Evolutionary conservation across 1,139 yeast species (phyloP).

Genomic region (Yamadazyma sp.): DNA sequence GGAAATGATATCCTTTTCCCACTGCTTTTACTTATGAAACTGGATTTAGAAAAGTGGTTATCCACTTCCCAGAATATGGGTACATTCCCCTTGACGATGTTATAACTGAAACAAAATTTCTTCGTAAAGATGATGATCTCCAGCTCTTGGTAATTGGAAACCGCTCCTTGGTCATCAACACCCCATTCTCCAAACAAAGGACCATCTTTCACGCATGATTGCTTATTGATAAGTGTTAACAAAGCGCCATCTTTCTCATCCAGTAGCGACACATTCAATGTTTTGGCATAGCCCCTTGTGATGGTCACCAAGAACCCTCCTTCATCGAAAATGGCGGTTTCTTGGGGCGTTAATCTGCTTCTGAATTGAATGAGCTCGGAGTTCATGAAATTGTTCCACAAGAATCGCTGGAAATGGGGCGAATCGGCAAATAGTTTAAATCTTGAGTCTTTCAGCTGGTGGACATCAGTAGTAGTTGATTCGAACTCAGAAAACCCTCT

Average conservation of each 20-base stretch:
- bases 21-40: constrained; percentile 38
- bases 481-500: constrained; percentile 30
- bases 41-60: constrained; percentile 38
- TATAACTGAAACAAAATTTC: constrained; percentile 54
- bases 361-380: constrained; percentile 61
- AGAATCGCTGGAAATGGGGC: constrained; percentile 53
- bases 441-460: constrained; percentile 2
- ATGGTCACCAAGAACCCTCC: constrained; percentile 60
- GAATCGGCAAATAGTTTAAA: constrained; percentile 41
- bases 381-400: constrained; percentile 67
- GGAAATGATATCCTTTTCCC: constrained; percentile 51
- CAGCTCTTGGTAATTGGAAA: constrained; percentile 65
- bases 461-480: background rate
- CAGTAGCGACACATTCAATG: constrained; percentile 47
- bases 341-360: constrained; percentile 50
- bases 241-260: constrained; percentile 38
- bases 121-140: constrained; percentile 61
- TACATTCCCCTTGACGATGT: constrained; percentile 64
- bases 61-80: constrained; percentile 67
- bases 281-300: constrained; percentile 66
- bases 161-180: constrained; percentile 69
- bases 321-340: constrained; percentile 50
- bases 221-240: constrained; percentile 65
- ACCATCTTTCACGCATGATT: constrained; percentile 59
- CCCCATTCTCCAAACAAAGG: constrained; percentile 69